Percentiles rank a stretch among this genome's conserved stretches.
phyloP scores from a whole-genome alignment of 129 eudicot genomes.

The Silybum marianum region DNA sequence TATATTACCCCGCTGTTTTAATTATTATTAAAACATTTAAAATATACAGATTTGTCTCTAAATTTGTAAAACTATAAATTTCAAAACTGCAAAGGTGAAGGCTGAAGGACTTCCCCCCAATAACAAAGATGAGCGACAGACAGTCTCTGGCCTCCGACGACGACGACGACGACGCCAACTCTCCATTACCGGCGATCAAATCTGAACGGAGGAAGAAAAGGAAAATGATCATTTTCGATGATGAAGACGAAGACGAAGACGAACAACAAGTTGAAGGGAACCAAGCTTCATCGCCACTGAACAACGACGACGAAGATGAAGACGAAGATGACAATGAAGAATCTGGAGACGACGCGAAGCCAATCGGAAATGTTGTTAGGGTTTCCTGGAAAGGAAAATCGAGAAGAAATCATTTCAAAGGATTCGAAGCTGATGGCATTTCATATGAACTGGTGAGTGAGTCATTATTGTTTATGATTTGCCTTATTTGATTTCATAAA shows the following conservation, averaged over 20 bases:
- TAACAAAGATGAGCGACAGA: neutral
- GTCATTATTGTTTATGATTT: neutral
- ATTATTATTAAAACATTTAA: no score
- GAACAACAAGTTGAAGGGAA: neutral
- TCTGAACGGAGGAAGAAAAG: neutral
- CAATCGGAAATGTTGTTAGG: slow-evolving; percentile 29
- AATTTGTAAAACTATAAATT: no score
- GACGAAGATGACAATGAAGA: slow-evolving; percentile 11
- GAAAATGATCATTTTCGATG: neutral
- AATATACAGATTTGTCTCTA: no score
- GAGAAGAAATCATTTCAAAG: slow-evolving; percentile 20
- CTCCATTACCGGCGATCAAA: neutral
- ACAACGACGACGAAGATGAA: neutral
- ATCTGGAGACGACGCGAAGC: neutral
- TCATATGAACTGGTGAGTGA: slow-evolving; percentile 25
- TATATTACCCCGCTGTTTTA: no score
- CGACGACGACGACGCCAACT: neutral
- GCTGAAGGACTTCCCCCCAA: no score
- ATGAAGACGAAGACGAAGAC: slow-evolving; percentile 24
- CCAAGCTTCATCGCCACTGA: slow-evolving; percentile 1
- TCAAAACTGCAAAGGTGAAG: no score
- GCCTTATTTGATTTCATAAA: neutral
- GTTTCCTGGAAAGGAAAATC: slow-evolving; percentile 20
- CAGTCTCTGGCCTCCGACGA: neutral
- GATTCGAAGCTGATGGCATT: slow-evolving; percentile 23